Conservation (phyloP, 1,139 yeast genomes). For the Geotrichum cucujoidarum region DNA sequence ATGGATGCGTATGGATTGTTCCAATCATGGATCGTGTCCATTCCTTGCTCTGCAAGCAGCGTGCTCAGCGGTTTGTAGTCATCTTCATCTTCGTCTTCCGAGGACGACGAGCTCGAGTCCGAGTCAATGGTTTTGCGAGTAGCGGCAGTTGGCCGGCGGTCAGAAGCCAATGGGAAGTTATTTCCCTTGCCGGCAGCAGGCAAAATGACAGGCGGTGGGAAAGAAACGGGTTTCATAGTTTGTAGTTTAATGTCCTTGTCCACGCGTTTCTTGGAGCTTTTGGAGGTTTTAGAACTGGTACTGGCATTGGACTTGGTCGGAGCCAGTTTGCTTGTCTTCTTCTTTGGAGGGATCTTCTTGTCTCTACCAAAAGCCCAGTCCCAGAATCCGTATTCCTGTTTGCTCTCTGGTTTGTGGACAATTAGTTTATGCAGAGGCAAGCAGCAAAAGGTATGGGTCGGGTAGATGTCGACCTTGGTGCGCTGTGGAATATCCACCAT, state of each 20-base stretch:
- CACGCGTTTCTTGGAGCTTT: neutral
- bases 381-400: slow-evolving; percentile 5
- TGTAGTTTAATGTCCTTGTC: neutral
- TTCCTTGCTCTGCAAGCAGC: slow-evolving; percentile 19
- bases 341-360: neutral
- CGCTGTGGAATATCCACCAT: slow-evolving; percentile 56
- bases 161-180: too few species aligned
- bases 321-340: neutral
- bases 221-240: too few species aligned
- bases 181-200: too few species aligned
- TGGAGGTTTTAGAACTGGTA: neutral
- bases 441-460: slow-evolving; percentile 47
- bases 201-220: neutral
- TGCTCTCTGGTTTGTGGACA: slow-evolving; percentile 24
- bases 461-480: slow-evolving; percentile 49
- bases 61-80: slow-evolving; percentile 9
- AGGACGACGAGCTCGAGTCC: neutral
- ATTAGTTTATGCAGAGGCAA: slow-evolving; percentile 47
- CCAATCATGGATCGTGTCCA: slow-evolving; percentile 39
- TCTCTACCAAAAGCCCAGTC: slow-evolving; percentile 12
- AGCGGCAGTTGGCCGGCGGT: neutral
- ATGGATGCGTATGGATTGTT: slow-evolving; percentile 33
- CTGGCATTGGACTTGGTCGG: slow-evolving; percentile 7
- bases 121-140: neutral
- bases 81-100: slow-evolving; percentile 13